phyloP scores from a whole-genome alignment of 2,329 filamentous ascomycete species.

The Paecilomyces formosus region DNA sequence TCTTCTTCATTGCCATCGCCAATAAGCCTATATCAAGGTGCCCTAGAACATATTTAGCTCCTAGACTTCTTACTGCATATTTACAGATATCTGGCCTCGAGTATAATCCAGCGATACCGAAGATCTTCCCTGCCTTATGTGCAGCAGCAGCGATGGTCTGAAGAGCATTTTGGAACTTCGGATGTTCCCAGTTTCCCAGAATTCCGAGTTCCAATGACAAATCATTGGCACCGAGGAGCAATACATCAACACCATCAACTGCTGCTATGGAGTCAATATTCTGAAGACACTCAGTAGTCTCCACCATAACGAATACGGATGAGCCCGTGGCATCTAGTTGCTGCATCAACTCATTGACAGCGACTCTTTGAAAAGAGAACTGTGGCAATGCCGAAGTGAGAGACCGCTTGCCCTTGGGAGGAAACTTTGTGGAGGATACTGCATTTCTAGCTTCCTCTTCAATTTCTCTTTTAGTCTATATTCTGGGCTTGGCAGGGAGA shows the following conservation, averaged over 20 bases:
- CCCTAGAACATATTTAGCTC: conserved; percentile 7
- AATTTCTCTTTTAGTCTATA: background rate
- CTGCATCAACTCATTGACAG: background rate
- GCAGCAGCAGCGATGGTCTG: background rate
- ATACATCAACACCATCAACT: conserved; percentile 20
- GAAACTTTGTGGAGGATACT: conserved; percentile 1
- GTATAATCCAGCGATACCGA: conserved; percentile 1
- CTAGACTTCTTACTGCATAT: conserved; percentile 1
- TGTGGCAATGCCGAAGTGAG: background rate
- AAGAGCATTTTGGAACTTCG: background rate
- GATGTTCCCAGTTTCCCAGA: conserved; percentile 8
- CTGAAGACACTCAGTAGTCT: conserved; percentile 11
- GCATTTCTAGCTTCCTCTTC: conserved; percentile 1
- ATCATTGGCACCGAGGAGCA: conserved; percentile 26
- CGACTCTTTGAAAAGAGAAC: background rate
- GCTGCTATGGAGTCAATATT: conserved; percentile 23
- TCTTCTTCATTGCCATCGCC: conserved; percentile 6
- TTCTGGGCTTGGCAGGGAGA: background rate
- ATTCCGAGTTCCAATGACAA: conserved; percentile 18
- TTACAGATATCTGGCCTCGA: background rate
- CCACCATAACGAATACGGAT: conserved; percentile 15
- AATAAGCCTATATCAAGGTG: conserved; percentile 10
- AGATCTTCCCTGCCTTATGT: conserved; percentile 1
- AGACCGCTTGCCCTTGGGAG: conserved; percentile 1
- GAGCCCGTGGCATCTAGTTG: conserved; percentile 5